Evolutionary conservation across 2,329 filamentous ascomycete genomes (phyloP), one percentile per base, ranked within the genome.

Genomic region (Coleophoma cylindrospora): DNA sequence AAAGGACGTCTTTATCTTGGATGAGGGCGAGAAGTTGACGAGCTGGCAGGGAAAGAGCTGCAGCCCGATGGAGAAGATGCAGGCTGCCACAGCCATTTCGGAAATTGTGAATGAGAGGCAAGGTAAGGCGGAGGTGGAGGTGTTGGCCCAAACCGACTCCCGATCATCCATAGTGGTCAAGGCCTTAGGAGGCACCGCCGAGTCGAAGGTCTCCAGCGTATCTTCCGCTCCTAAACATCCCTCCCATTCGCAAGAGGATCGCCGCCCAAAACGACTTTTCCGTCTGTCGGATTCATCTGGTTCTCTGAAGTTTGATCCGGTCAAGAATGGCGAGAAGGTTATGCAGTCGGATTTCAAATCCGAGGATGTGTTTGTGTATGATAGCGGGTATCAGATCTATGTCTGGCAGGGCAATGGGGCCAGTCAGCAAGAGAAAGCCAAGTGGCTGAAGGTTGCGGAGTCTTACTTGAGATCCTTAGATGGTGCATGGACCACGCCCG

Each of bases 11-110:
- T 87, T 86, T 56, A 70, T 87, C 13, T 65, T 86, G 40, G 83
- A 87, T 57, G 73, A 73, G 47, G 76, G 76, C 21, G 70, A 78
- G 45, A 85, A 86, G 69, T 83, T 87, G 56, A 86, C 79, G 74
- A 79, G 86, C 4, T 87, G 84, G 84, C 84, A 87, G 68, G 84
- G 84, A 46, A 74, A 73, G 58, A 74, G 73, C 40, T 84, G 81
- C 61, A 82, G 77, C 43, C 83, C 83, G 0, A 84, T 86, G 80
- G 84, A 87, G 61, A 86, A 84, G 68, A 77, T 78, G 41, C 84
- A 83, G 67, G 81, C 82, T 0, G 83, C 83, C 0, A 81, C 84
- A 62, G 80, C 86, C 2, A 83, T 86, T 4, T 76, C 84, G 58
- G 79, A 84, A 52, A 73, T 83, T 74, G 84, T 77, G 0, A 66